These are phyloP conservation scores for Neofusicoccum umdonicola DNA, from an alignment of 2,329 filamentous ascomycete genomes.

Conservation along the genomic window DNA sequence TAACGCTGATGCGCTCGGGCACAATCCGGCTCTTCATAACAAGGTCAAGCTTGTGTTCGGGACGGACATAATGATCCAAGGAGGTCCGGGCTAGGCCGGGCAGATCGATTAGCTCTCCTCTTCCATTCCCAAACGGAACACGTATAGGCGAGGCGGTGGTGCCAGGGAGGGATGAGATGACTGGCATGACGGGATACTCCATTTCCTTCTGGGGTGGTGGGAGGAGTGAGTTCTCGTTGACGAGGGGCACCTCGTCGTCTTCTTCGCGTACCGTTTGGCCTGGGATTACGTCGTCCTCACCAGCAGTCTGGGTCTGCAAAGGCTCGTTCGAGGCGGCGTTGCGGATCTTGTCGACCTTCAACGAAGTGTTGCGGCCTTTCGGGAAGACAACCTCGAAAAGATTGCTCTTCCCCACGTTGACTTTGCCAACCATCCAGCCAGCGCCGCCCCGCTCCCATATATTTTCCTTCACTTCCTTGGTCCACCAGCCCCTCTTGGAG, in stretches of 20 bases:
- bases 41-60: conserved; percentile 63
- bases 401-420: conserved; percentile 94
- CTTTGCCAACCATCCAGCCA: conserved; percentile 96
- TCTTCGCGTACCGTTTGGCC: background rate
- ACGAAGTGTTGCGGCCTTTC: conserved; percentile 52
- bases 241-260: background rate
- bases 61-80: conserved; percentile 68
- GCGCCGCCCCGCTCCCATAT: conserved; percentile 82
- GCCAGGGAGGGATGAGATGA: conserved; percentile 82
- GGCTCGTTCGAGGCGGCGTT: conserved; percentile 31
- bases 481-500: conserved; percentile 87
- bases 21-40: conserved; percentile 76
- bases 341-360: conserved; percentile 34
- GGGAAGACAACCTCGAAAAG: conserved; percentile 87
- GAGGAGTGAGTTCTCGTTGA: conserved; percentile 54
- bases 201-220: conserved; percentile 73
- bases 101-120: conserved; percentile 89
- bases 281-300: conserved; percentile 23
- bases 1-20: conserved; percentile 71
- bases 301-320: conserved; percentile 14
- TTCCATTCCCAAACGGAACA: conserved; percentile 80
- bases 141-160: conserved; percentile 95
- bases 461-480: conserved; percentile 77
- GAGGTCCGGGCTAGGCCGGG: conserved; percentile 76
- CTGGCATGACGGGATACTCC: conserved; percentile 77